Evolutionary conservation across 2,329 filamentous ascomycete genomes (phyloP).

Genomic region (Chaetomiaceae sp.): DNA sequence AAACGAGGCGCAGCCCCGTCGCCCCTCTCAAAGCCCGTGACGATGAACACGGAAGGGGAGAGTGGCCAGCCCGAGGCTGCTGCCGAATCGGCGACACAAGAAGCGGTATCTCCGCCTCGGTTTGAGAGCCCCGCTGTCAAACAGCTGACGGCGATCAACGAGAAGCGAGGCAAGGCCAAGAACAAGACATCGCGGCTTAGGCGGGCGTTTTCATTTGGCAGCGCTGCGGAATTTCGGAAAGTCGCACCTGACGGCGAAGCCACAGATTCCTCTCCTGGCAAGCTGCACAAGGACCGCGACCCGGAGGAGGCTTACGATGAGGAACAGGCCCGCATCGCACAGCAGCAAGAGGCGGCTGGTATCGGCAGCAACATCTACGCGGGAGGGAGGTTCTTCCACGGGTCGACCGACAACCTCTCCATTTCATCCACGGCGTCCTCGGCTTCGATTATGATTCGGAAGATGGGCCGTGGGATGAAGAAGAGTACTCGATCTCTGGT

Average conservation of each 20-base stretch:
- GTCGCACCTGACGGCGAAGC: constrained; percentile 56
- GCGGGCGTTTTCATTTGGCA: constrained; percentile 93
- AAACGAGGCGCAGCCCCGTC: constrained; percentile 63
- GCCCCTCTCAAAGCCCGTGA: constrained; percentile 67
- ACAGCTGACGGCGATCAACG: constrained; percentile 80
- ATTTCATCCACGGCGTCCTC: constrained; percentile 87
- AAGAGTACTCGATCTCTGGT: constrained; percentile 86
- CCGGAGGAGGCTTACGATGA: constrained; percentile 67
- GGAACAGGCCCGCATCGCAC: constrained; percentile 86
- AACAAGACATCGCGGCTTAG: constrained; percentile 83
- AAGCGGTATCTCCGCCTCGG: constrained; percentile 32
- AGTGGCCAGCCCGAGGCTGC: constrained; percentile 26
- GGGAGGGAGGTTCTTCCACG: constrained; percentile 76
- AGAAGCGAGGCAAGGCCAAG: constrained; percentile 71
- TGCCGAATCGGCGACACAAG: constrained; percentile 24
- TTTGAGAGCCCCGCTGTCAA: constrained; percentile 68
- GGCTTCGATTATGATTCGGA: constrained; percentile 89
- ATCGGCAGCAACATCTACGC: constrained; percentile 93
- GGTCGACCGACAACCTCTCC: constrained; percentile 91
- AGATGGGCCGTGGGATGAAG: constrained; percentile 99
- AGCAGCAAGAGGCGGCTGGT: constrained; percentile 86
- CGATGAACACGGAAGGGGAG: constrained; percentile 52
- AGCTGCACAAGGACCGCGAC: constrained; percentile 61
- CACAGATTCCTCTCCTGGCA: constrained; percentile 40
- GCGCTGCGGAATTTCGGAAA: constrained; percentile 81